Evolutionary conservation across 441 rosid genomes (phyloP).

Genomic region (Pelargonium exstipulatum): DNA sequence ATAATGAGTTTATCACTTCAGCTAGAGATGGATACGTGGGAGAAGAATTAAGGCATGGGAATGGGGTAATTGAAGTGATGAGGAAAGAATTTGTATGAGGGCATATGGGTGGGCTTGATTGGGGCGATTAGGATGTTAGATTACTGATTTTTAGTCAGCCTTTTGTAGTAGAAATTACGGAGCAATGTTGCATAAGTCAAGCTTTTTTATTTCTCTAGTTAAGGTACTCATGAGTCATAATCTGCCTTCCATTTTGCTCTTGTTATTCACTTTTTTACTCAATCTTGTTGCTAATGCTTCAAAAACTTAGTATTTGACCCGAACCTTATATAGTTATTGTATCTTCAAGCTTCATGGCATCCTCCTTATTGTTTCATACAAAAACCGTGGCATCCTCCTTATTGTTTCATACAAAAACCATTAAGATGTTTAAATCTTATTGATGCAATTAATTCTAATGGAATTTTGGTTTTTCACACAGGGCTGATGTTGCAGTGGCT

Average conservation of each 20-base stretch:
- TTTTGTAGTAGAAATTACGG: not conserved
- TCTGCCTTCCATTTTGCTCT: not conserved
- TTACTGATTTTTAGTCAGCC: not conserved
- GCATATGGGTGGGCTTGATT: not conserved
- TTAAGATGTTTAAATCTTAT: constrained; percentile 15
- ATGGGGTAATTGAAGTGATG: not conserved
- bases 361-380: not conserved
- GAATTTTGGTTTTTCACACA: constrained; percentile 25
- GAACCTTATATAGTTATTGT: not conserved
- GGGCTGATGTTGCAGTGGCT: constrained; percentile 44
- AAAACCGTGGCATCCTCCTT: not conserved
- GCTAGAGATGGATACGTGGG: not conserved
- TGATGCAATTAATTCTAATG: constrained; percentile 10
- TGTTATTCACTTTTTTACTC: not conserved
- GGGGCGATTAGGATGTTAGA: not conserved
- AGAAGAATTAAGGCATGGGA: not conserved
- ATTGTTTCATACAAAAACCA: not conserved
- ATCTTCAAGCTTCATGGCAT: not conserved
- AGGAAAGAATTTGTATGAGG: constrained; percentile 8
- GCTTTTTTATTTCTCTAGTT: too few relatives aligned
- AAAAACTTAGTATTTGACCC: not conserved
- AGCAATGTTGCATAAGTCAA: too few relatives aligned
- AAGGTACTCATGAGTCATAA: too few relatives aligned
- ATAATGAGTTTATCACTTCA: not conserved
- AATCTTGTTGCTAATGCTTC: not conserved